These are phyloP conservation scores for Laburnicola sp. DNA, from an alignment of 2,329 filamentous ascomycete species.

Conservation along the genomic window DNA sequence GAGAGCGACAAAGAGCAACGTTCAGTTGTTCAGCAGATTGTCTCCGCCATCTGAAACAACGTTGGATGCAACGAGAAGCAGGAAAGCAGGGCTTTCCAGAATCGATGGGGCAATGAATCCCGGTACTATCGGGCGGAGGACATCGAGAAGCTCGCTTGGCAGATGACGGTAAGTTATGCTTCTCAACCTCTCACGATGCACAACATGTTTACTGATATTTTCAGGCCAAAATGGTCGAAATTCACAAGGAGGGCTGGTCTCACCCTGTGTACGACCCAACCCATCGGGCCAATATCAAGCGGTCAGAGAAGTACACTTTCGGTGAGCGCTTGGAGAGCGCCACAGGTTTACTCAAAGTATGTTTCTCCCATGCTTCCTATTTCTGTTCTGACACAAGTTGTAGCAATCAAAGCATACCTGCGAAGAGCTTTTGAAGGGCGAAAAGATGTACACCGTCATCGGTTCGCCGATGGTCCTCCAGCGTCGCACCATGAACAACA, in stretches of 20 bases:
- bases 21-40: too few species aligned
- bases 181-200: too few species aligned
- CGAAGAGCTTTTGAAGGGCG: slow-evolving; percentile 17
- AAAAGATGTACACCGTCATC: slow-evolving; percentile 8
- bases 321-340: slow-evolving; percentile 13
- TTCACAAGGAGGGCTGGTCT: slow-evolving; percentile 16
- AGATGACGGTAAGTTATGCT: slow-evolving; percentile 11
- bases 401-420: slow-evolving; percentile 16
- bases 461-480: slow-evolving; percentile 11
- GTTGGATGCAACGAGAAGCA: slow-evolving; percentile 3
- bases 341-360: slow-evolving; percentile 10
- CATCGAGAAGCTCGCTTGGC: slow-evolving; percentile 2
- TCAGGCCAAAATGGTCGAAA: slow-evolving; percentile 5
- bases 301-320: slow-evolving; percentile 15
- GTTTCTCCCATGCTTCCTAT: background rate
- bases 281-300: slow-evolving; percentile 9
- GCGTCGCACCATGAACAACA: slow-evolving; percentile 13
- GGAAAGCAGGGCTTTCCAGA: background rate
- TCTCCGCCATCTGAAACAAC: slow-evolving; percentile 17
- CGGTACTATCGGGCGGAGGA: slow-evolving; percentile 5
- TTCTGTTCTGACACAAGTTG: background rate
- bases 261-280: slow-evolving; percentile 9
- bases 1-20: too few species aligned
- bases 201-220: background rate
- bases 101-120: slow-evolving; percentile 10